A percentile compares a stretch with the other conserved stretches of the same genome.
Evolutionary conservation across 75 land plant species (phyloP).

Genomic region (Gnetum montanum): DNA sequence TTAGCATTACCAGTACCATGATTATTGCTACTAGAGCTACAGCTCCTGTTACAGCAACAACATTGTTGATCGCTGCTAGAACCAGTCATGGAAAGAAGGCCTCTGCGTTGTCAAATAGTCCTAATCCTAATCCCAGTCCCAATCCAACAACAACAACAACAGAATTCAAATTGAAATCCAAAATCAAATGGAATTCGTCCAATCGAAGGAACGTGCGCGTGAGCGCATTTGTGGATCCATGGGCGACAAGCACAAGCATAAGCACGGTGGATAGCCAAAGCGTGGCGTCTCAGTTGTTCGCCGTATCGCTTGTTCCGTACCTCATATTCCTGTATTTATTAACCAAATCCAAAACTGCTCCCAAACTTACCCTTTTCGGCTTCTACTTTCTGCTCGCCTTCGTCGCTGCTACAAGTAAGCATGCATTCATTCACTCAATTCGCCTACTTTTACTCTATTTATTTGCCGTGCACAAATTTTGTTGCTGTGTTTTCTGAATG

Average conservation of each 20-base stretch:
- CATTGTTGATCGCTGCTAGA: too few relatives aligned
- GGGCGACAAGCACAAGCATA: slow-evolving; percentile 82
- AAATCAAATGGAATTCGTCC: too few relatives aligned
- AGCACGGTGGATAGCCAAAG: slow-evolving; percentile 71
- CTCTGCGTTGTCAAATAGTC: too few relatives aligned
- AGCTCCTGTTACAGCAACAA: too few relatives aligned
- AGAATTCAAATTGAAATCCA: too few relatives aligned
- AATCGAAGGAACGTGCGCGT: too few relatives aligned
- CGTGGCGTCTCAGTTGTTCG: slow-evolving; percentile 86
- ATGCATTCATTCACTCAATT: not conserved
- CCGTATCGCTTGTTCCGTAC: slow-evolving; percentile 85
- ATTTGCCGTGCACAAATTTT: not conserved
- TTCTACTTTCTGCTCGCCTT: slow-evolving; percentile 97
- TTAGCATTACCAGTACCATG: too few relatives aligned
- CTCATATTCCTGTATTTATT: slow-evolving; percentile 87
- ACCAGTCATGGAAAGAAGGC: too few relatives aligned
- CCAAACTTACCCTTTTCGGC: slow-evolving; percentile 92
- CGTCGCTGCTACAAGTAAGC: slow-evolving; percentile 93
- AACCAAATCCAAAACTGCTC: slow-evolving; percentile 86
- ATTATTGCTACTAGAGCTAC: too few relatives aligned
- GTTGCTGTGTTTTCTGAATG: slow-evolving; percentile 4
- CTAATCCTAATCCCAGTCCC: too few relatives aligned
- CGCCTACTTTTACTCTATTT: not conserved
- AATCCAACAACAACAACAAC: too few relatives aligned
- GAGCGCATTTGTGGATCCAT: slow-evolving; percentile 99